phyloP scores from a whole-genome alignment of 2,329 filamentous ascomycete species.

The Colletotrichum paranaense region DNA sequence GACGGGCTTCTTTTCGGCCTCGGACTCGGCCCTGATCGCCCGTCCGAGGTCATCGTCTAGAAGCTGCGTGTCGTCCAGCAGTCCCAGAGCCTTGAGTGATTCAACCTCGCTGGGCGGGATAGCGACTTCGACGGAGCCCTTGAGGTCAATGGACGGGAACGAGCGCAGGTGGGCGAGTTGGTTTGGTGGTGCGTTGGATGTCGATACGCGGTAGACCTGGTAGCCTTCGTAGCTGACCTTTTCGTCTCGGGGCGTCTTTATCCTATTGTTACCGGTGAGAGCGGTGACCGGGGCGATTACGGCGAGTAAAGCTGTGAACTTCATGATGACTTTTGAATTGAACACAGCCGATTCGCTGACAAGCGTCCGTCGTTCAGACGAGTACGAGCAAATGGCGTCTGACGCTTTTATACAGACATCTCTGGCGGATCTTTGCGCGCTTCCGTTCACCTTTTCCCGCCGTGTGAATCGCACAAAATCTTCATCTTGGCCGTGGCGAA shows the following conservation, averaged over 20 bases:
- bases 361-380: too few species aligned
- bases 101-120: constrained; percentile 43
- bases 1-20: constrained; percentile 36
- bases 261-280: neutral
- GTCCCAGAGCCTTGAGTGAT: constrained; percentile 41
- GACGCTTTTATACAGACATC: neutral
- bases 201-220: constrained; percentile 44
- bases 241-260: neutral
- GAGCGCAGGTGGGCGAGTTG: constrained; percentile 36
- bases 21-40: constrained; percentile 43
- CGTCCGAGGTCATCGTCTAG: constrained; percentile 43
- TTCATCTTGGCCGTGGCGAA: neutral
- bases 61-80: constrained; percentile 38
- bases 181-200: constrained; percentile 27
- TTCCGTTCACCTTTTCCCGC: neutral
- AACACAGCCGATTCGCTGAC: neutral
- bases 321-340: constrained; percentile 17
- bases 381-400: neutral
- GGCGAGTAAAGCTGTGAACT: constrained; percentile 13
- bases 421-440: neutral
- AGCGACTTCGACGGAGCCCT: constrained; percentile 45
- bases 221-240: constrained; percentile 46
- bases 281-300: constrained; percentile 14
- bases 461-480: neutral
- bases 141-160: constrained; percentile 42